Percentiles rank a stretch among this genome's conserved stretches.
Evolutionary conservation across 2,329 filamentous ascomycete species (phyloP).

Genomic region (Penicillium griseofulvum): DNA sequence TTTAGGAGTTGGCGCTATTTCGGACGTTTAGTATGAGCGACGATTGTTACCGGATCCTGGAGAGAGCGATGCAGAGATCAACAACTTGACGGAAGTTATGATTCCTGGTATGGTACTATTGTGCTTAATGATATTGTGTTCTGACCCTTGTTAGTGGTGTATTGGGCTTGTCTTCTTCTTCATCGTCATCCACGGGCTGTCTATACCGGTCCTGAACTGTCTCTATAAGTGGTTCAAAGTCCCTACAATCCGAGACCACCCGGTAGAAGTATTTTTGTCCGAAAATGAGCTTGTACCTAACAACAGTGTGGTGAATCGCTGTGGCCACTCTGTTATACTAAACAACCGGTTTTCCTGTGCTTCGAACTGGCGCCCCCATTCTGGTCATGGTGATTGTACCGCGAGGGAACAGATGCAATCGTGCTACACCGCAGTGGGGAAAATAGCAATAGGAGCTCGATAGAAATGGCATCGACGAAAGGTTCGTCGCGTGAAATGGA

Average conservation of each 20-base stretch:
- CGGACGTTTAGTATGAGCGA: conserved; percentile 48
- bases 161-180: conserved; percentile 47
- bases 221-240: conserved; percentile 34
- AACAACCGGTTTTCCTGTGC: conserved; percentile 37
- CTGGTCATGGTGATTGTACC: neutral
- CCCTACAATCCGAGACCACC: conserved; percentile 32
- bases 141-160: conserved; percentile 39
- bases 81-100: conserved; percentile 42
- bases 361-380: conserved; percentile 1
- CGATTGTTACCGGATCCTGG: conserved; percentile 45
- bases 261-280: conserved; percentile 34
- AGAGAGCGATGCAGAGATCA: conserved; percentile 41
- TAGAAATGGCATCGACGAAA: conserved; percentile 3
- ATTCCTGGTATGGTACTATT: conserved; percentile 31
- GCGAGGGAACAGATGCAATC: conserved; percentile 10
- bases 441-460: neutral
- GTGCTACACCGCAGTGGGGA: neutral
- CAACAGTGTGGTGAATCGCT: conserved; percentile 31
- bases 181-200: conserved; percentile 41
- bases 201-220: conserved; percentile 35
- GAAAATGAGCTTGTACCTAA: conserved; percentile 37
- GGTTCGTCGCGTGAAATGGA: neutral
- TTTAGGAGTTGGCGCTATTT: conserved; percentile 44
- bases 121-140: neutral
- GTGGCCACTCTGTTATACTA: conserved; percentile 31